Evolutionary conservation across 116 monocot genomes (phyloP), one percentile per base, ranked within the genome.

Genomic region (Iris pallida): DNA sequence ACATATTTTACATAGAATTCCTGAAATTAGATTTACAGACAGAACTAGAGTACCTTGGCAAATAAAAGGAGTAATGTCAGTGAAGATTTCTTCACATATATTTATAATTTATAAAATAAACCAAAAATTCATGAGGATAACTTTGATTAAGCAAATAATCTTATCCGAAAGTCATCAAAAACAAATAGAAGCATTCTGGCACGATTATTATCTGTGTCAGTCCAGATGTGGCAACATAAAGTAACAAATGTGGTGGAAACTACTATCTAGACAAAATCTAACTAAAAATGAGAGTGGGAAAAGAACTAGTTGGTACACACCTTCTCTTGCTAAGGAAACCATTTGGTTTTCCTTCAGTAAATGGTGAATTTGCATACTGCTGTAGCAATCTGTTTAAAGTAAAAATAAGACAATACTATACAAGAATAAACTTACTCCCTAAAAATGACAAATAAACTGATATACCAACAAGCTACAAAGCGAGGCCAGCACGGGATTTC

Each of bases 321-420:
- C 97, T 97, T 85, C 97, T 83, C 83, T 85, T 92, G 74, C 93
- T 97, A 51, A 97, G 90, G 74, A 72, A 90, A 42, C 90, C 93
- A 83, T 92, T 97, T 77, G 97, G 97, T 68, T n/a, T 97, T 76
- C 93, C 97, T 79, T 93, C 97, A 59, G 87, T 90, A 61, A 97
- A 97, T 51, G 97, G 97, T 60, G 97, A 97, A 82, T 97, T 97
- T 70, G 97, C 97, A 83, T 75, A 97, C 81, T 69, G 97, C 93
- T 16, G 93, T 97, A 55, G 87, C 97, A 72, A 97, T 88, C 97
- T 97, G 85, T 80, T 79, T 54, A 59, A 65, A 9, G 62, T 56
- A 49, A 8, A 0, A 63, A 63, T 64, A 15, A 76, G 43, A 14
- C 8, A 30, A 0, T 3, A 30, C 30, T 30, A 30, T 30, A 47